Evolutionary conservation across 78 protist species (phyloP).

Genomic region (Polysphondylium violaceum): DNA sequence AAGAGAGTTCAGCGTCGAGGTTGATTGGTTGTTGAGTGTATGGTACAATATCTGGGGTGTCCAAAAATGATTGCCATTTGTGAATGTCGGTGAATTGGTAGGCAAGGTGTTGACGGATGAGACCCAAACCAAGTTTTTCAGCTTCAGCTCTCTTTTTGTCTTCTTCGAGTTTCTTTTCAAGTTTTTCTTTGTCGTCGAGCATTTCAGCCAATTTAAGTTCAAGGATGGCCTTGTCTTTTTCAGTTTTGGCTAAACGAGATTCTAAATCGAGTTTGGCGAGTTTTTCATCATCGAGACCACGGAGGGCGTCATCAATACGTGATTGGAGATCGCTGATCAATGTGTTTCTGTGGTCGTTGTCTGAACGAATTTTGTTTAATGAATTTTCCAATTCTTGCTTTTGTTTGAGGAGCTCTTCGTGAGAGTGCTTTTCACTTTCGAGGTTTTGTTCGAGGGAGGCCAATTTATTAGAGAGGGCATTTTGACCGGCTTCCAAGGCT

Average conservation of each 20-base stretch:
- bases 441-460: slow-evolving; percentile 61
- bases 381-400: slow-evolving; percentile 54
- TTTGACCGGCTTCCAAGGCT: slow-evolving; percentile 72
- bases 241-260: slow-evolving; percentile 73
- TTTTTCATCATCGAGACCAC: slow-evolving; percentile 74
- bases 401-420: slow-evolving; percentile 52
- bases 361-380: slow-evolving; percentile 11
- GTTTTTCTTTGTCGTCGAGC: slow-evolving; percentile 64
- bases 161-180: slow-evolving; percentile 73
- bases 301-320: slow-evolving; percentile 70
- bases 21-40: slow-evolving; percentile 46
- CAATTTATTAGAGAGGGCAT: slow-evolving; percentile 44
- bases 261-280: slow-evolving; percentile 77
- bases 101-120: slow-evolving; percentile 51
- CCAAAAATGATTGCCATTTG: slow-evolving; percentile 79
- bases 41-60: slow-evolving; percentile 64
- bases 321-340: slow-evolving; percentile 66
- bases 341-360: slow-evolving; percentile 50
- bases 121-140: slow-evolving; percentile 62
- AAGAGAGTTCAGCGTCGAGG: slow-evolving; percentile 51
- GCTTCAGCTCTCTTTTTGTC: slow-evolving; percentile 79
- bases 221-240: slow-evolving; percentile 77
- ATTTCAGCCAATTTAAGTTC: slow-evolving; percentile 69
- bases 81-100: slow-evolving; percentile 67
- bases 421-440: slow-evolving; percentile 63